Conservation (phyloP, 441 rosid species). For the Corymbia calophylla region DNA sequence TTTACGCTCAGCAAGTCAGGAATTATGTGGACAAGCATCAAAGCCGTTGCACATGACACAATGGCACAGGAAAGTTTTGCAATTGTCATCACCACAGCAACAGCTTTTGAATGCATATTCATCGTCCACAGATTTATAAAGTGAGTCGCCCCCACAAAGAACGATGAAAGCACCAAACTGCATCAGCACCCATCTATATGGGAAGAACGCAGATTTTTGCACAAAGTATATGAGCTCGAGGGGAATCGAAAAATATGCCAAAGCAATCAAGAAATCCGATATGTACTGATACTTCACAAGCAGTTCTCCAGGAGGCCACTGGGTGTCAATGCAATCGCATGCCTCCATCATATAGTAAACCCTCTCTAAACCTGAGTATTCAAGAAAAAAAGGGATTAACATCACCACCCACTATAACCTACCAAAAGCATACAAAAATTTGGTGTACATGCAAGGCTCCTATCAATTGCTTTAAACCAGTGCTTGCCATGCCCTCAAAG, state of each 20-base stretch:
- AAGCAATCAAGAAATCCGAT: conserved; percentile 78
- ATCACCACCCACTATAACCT: not conserved
- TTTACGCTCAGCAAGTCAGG: conserved; percentile 82
- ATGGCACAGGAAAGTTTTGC: conserved; percentile 85
- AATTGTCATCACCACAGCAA: conserved; percentile 75
- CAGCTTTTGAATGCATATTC: conserved; percentile 66
- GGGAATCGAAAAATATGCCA: conserved; percentile 93
- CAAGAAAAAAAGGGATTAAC: not conserved
- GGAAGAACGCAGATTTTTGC: conserved; percentile 84
- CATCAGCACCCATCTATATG: conserved; percentile 95
- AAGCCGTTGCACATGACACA: conserved; percentile 83
- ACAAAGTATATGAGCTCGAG: conserved; percentile 87
- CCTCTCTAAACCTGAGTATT: not conserved
- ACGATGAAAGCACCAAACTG: conserved; percentile 94
- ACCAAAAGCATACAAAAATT: not conserved
- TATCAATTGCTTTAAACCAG: not conserved
- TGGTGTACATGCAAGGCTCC: not conserved
- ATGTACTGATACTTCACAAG: conserved; percentile 86
- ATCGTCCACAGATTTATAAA: conserved; percentile 87
- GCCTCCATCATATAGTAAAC: conserved; percentile 41
- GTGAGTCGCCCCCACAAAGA: conserved; percentile 92
- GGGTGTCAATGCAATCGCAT: conserved; percentile 77
- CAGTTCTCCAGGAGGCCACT: conserved; percentile 67
- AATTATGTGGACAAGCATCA: conserved; percentile 88
- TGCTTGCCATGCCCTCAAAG: not conserved